Base-by-base conservation (phyloP, 371 early-diverging fungal species). In the Dichotomocladium elegans region DNA sequence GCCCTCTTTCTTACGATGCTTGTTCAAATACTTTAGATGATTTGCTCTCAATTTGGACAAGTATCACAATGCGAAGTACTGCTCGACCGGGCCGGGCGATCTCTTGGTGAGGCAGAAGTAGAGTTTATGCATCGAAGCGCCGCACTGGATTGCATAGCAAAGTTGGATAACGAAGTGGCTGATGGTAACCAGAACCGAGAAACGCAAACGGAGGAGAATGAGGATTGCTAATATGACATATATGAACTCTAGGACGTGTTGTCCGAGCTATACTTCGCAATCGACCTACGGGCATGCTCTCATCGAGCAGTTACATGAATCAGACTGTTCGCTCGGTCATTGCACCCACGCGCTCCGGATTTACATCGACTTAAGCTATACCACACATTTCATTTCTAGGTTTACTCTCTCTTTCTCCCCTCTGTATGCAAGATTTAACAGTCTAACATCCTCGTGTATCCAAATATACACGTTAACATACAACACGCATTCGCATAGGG, bases 51-150 rank as follows among this genome's bases (percentile, higher is more conserved):
- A 10, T 73, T 74, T 59, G 78, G 78, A 10, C 49, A 58, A 35
- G 66, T 77, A n/a, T 49, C 60, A 10, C 47, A 45, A 17, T 69
- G 70, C 53, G 74, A 73, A 44, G 63, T 77, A 2, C 53, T 67
- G 25, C 57, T 60, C 27, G 66, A 77, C 44, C 65, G 68, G 41
- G 28, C 47, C 3, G 78, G 78, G 12, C 60, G 63, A 0, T 77
- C 74, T 2, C 63, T 63, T 46, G 74, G 78, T 28, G 74, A 73
- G 31, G 78, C 78, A 14, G 74, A 77, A 47, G 64, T 77, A 4
- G 70, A 77, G 43, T 77, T 74, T 51, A 68, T 63, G 10, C 51
- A 51, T 15, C 69, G 66, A 37, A 49, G 34, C 25, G 53, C 66
- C 6, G 78, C 78, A 1, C 47, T 77, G 45, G 66, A 71, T 30